Evolutionary conservation across 1,284 basidiomycete species (phyloP).

Genomic region (Phylloporus gajari): DNA sequence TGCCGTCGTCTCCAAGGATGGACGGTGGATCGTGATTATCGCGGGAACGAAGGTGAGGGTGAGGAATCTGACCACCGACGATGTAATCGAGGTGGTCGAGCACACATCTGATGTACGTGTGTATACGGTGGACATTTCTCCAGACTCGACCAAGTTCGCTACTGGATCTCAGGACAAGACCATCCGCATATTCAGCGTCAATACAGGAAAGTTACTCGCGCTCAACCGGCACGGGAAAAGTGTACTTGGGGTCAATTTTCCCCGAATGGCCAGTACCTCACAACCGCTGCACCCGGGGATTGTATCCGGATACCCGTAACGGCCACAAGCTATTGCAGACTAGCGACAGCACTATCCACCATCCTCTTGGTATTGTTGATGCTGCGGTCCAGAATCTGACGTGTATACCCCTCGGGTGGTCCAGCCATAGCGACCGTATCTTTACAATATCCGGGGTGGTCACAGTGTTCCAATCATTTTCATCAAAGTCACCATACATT

Average conservation of each 20-base stretch:
- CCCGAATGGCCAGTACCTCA: not conserved
- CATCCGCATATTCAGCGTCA: not conserved
- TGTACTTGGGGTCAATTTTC: not conserved
- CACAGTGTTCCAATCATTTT: not conserved
- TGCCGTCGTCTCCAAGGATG: not conserved
- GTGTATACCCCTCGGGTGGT: slow-evolving; percentile 6
- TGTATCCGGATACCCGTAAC: not conserved
- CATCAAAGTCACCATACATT: not conserved
- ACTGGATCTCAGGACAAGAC: not conserved
- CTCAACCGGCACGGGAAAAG: not conserved
- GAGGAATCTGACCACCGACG: not conserved
- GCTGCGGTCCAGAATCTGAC: not conserved
- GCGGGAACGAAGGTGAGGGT: not conserved
- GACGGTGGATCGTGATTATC: not conserved
- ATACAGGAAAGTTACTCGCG: not conserved
- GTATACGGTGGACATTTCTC: not conserved
- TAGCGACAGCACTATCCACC: not conserved
- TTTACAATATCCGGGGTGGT: not conserved
- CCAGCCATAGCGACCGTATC: not conserved
- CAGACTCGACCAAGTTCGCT: not conserved
- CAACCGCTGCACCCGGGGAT: not conserved
- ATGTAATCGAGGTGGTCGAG: not conserved
- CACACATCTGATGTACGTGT: not conserved
- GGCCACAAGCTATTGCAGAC: not conserved
- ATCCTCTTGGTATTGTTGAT: not conserved